Base-by-base conservation (phyloP, 495 filamentous ascomycete species). In the Aspergillus affinis region DNA sequence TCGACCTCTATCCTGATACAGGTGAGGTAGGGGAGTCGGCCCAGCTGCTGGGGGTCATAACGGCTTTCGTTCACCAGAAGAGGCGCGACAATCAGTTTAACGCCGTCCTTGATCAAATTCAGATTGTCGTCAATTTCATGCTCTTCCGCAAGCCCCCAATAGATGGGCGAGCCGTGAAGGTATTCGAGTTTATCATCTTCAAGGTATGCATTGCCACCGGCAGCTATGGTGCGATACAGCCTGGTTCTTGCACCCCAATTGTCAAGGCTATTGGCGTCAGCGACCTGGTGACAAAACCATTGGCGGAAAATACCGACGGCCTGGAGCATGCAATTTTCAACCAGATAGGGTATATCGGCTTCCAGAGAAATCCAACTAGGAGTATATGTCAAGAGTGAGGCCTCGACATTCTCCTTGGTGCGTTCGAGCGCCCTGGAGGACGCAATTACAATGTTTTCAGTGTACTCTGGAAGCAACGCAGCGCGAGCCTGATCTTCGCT, bases 71-170 rank as follows among this genome's bases (percentile, higher is more conserved):
- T 68, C 20, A 61, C 54, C 17, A 73, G 27, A 45, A 75, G 32
- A n/a, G 56, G 48, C 12, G 46, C 57, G 4, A 71, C 72, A 21
- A 69, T 55, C 4, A 17, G 15, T 26, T 61, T 66, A 3, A 65
- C 51, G 6, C 53, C 58, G 2, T 62, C 75, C 18, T 81, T 76
- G 55, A 82, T 73, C 48, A 78, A 70, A 15, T 75, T 79, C 12
- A 89, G 65, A 51, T 73, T 78, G n/a, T 71, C 74, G 21, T 80
- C 74, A 0, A 69, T 13, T 19, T 68, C 61, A 9, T 69, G 66
- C 8, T 63, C 69, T 7, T 67, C 70, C 49, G 69, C 66, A 0
- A 48, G 6, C 21, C 51, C 62, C 68, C 70, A 65, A 3, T 57
- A 46, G 50, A 73, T 72, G 52, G 74, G 70, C 6, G 7, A 1